Conservation (phyloP, 2,329 filamentous ascomycete genomes). For the Neurospora sp. region DNA sequence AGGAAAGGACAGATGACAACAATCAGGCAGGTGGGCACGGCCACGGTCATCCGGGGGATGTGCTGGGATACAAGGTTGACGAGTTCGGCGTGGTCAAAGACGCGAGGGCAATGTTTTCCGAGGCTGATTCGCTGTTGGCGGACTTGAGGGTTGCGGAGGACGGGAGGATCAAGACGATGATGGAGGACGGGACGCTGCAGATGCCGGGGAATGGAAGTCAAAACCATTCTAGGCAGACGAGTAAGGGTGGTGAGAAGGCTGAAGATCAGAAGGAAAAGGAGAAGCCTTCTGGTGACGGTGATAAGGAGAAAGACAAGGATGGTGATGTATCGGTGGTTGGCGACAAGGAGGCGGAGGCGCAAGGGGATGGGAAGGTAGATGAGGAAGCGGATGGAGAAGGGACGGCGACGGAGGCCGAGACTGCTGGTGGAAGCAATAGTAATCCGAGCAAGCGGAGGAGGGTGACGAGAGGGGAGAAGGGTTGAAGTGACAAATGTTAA, state of each 20-base stretch:
- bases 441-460: conserved; percentile 13
- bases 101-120: conserved; percentile 79
- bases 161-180: conserved; percentile 24
- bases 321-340: conserved; percentile 2
- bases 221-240: conserved; percentile 1
- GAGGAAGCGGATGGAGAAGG: not conserved
- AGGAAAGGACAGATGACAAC: conserved; percentile 23
- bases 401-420: conserved; percentile 7
- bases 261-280: not conserved
- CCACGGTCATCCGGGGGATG: conserved; percentile 25
- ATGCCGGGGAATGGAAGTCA: conserved; percentile 1
- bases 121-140: conserved; percentile 69
- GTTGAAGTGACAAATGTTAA: not conserved
- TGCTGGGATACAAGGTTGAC: conserved; percentile 55
- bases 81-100: conserved; percentile 84
- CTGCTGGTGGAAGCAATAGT: conserved; percentile 1
- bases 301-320: not conserved
- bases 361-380: not conserved
- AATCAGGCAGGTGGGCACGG: conserved; percentile 27
- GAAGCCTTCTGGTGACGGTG: not conserved
- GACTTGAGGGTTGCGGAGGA: conserved; percentile 67
- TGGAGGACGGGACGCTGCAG: conserved; percentile 11
- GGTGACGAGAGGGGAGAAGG: conserved; percentile 8
- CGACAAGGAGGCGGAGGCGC: not conserved
- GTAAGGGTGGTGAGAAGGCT: not conserved